Percentiles rank a stretch among this genome's conserved stretches.
Evolutionary conservation across 1,284 basidiomycete species (phyloP).

Genomic region (Boletus hoseneyae): DNA sequence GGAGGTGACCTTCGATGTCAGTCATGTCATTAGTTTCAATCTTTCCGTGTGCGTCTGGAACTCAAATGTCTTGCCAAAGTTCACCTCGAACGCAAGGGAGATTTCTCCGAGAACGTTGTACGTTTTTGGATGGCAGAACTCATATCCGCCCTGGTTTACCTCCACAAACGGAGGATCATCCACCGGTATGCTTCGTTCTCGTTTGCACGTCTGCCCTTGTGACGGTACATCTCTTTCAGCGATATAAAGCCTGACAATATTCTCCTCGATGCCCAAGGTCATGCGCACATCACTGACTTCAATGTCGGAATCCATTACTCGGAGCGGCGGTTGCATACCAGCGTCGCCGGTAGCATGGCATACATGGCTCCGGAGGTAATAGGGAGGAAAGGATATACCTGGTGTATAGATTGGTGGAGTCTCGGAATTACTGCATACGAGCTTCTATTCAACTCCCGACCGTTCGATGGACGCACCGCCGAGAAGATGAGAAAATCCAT

Average conservation of each 20-base stretch:
- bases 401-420: slow-evolving; percentile 94
- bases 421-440: slow-evolving; percentile 89
- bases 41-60: slow-evolving; percentile 8
- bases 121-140: slow-evolving; percentile 92
- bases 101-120: slow-evolving; percentile 78
- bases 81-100: slow-evolving; percentile 81
- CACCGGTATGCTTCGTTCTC: slow-evolving; percentile 69
- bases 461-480: slow-evolving; percentile 85
- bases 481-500: slow-evolving; percentile 85
- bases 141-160: slow-evolving; percentile 80
- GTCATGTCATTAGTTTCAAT: slow-evolving; percentile 30
- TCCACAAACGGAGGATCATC: slow-evolving; percentile 89
- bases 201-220: slow-evolving; percentile 17
- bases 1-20: slow-evolving; percentile 91
- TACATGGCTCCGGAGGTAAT: slow-evolving; percentile 99
- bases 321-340: slow-evolving; percentile 79
- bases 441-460: slow-evolving; percentile 82
- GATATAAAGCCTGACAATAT: slow-evolving; percentile 98
- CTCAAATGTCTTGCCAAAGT: slow-evolving; percentile 45
- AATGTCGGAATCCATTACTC: slow-evolving; percentile 98
- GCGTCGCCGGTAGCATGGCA: slow-evolving; percentile 95
- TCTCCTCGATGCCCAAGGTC: slow-evolving; percentile 86
- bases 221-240: slow-evolving; percentile 42
- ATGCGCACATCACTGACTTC: slow-evolving; percentile 97
- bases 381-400: slow-evolving; percentile 74